These are phyloP conservation scores for Aspergillus hiratsukae DNA, from an alignment of 2,329 filamentous ascomycete genomes.

Conservation along the genomic window DNA sequence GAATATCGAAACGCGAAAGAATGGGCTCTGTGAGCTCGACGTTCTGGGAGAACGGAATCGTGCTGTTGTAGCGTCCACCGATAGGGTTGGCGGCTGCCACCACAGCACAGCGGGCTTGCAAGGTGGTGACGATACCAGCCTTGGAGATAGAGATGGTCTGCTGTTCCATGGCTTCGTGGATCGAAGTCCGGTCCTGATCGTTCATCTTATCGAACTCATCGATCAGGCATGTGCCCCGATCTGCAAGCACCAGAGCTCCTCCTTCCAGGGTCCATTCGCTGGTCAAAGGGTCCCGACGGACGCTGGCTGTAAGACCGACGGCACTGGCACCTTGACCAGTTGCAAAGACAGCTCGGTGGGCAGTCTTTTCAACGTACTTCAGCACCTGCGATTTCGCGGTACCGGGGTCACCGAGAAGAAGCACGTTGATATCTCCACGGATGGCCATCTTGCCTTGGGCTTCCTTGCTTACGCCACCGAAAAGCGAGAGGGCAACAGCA, in stretches of 20 bases:
- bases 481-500: conserved; percentile 86
- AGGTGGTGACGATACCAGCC: conserved; percentile 93
- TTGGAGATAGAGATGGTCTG: conserved; percentile 99
- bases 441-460: conserved; percentile 86
- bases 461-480: conserved; percentile 88
- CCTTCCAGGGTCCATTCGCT: conserved; percentile 97
- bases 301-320: conserved; percentile 94
- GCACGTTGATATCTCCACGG: conserved; percentile 95
- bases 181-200: conserved; percentile 94
- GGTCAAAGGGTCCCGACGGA: conserved; percentile 90
- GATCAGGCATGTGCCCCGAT: conserved; percentile 91
- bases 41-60: conserved; percentile 91
- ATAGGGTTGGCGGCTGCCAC: conserved; percentile 96
- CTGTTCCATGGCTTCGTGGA: conserved; percentile 99
- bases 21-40: conserved; percentile 97
- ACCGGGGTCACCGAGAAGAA: conserved; percentile 92
- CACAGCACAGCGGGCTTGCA: conserved; percentile 93
- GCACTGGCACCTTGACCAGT: conserved; percentile 96
- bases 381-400: conserved; percentile 97
- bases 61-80: conserved; percentile 93
- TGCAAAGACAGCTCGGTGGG: conserved; percentile 92
- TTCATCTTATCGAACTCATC: conserved; percentile 99
- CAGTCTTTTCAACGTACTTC: conserved; percentile 97
- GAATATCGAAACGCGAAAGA: conserved; percentile 93
- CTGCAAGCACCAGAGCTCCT: conserved; percentile 88